phyloP scores from a whole-genome alignment of 176 grass and related monocot genomes.

The Tillandsia fasciculata region DNA sequence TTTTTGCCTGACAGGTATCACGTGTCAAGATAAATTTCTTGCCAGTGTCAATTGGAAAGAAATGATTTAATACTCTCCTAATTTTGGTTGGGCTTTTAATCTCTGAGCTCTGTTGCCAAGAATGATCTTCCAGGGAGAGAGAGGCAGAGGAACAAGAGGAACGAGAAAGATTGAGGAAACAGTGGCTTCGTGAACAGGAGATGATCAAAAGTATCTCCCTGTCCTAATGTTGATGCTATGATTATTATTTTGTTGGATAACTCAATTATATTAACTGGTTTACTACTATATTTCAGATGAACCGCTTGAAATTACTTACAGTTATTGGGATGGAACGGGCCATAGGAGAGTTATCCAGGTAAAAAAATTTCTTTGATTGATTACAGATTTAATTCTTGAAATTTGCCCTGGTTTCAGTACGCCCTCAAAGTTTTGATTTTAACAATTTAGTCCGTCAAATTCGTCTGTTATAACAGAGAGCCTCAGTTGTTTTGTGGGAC shows the following conservation, averaged over 20 bases:
- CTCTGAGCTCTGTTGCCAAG: slow-evolving; percentile 41
- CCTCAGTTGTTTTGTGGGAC: no score
- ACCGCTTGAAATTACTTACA: slow-evolving; percentile 87
- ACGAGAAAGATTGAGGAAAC: slow-evolving; percentile 66
- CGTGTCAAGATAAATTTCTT: slow-evolving; percentile 3
- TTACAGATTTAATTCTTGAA: no score
- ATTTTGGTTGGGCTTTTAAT: slow-evolving; percentile 18
- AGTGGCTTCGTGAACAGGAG: slow-evolving; percentile 88
- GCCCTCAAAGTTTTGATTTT: no score
- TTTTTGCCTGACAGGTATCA: slow-evolving; percentile 95
- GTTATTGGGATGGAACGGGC: slow-evolving; percentile 98
- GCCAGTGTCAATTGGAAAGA: neutral
- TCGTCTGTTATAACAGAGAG: no score
- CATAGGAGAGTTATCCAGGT: slow-evolving; percentile 84
- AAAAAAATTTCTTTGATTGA: neutral
- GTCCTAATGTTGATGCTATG: slow-evolving; percentile 4
- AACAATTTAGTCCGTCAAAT: no score
- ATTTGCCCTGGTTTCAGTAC: no score
- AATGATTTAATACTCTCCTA: neutral
- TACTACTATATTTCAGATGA: slow-evolving; percentile 54
- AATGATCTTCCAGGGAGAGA: slow-evolving; percentile 92
- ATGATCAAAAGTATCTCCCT: slow-evolving; percentile 75
- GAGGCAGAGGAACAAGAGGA: slow-evolving; percentile 94
- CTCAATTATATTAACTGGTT: neutral
- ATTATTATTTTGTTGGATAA: neutral